Evolutionary conservation across 2,329 filamentous ascomycete species (phyloP), one percentile per base, ranked within the genome.

Genomic region (Xylogone sp.): DNA sequence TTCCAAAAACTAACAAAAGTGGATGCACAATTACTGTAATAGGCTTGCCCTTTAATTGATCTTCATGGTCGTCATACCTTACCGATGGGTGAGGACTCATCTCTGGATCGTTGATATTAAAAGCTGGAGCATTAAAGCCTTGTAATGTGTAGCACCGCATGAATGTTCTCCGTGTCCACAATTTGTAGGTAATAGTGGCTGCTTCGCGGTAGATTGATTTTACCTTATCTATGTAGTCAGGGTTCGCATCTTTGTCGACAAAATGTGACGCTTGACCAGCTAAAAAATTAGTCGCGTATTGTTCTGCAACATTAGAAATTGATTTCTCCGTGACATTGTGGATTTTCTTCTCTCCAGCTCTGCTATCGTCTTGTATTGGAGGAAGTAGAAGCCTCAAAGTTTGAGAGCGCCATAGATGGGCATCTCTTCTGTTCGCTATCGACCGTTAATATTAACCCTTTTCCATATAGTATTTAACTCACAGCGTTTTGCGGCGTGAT

Each of bases 341-440:
- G 2, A 53, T 16, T 0, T 43, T 1, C 19, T 31, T 53, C 49
- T 54, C 56, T 1, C 5, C 42, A 13, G 45, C 29, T 13, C 48
- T 44, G 3, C 12, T 43, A 10, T 52, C 45, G 8, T 43, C 31
- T 10, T 21, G 21, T 10, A 53, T 9, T 2, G 55, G 48, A 10
- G 57, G 58, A 9, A 56, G 21, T 2, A 53, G 31, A 1, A 59
- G 50, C 49, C 55, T 34, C 9, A 61, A 31, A 4, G 53, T 57
- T 24, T 58, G 46, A 19, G 57, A 58, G 16, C 58, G 53, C 57
- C 58, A 59, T 2, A 49, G 31, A 53, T 58, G 52, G 3, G 58
- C 53, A 22, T 61, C 54, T 49, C 51, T 20, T 42, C 42, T 16
- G 43, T 51, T 59, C 42, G 50, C 58, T 60, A 44, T 19, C 43